These are phyloP conservation scores for Cydonia oblonga DNA, from an alignment of 331 rosid species.

Conservation along the genomic window DNA sequence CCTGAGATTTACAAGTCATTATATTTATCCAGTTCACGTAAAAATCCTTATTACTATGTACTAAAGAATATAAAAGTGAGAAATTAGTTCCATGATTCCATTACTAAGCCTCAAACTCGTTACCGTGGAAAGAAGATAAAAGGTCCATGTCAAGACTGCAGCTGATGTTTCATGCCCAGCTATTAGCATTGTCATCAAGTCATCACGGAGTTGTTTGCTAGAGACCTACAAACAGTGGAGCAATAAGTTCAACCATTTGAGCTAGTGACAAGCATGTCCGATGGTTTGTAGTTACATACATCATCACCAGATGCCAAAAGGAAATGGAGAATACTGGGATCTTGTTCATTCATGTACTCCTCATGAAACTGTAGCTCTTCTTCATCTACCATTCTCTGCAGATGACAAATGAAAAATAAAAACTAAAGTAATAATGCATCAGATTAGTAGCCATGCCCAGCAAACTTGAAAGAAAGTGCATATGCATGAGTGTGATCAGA, in stretches of 20 bases:
- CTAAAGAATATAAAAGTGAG: not conserved
- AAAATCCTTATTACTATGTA: not conserved
- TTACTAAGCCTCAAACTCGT: not conserved
- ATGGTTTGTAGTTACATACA: slow-evolving; percentile 22
- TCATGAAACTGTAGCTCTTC: slow-evolving; percentile 95
- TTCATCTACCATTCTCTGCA: slow-evolving; percentile 94
- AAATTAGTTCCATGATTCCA: not conserved
- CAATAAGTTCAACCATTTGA: slow-evolving; percentile 3
- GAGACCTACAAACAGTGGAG: slow-evolving; percentile 52
- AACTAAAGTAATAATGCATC: not conserved
- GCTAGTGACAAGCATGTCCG: not conserved
- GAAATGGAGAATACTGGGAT: slow-evolving; percentile 94
- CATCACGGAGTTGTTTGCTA: slow-evolving; percentile 97
- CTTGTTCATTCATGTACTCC: slow-evolving; percentile 89
- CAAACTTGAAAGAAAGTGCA: not conserved
- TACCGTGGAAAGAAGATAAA: slow-evolving; percentile 81
- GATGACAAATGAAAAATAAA: slow-evolving; percentile 10
- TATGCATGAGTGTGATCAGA: too few relatives aligned
- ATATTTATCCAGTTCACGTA: not conserved
- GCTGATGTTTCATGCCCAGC: slow-evolving; percentile 99
- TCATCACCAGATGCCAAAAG: slow-evolving; percentile 97
- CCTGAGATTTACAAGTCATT: not conserved
- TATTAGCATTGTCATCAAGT: slow-evolving; percentile 96
- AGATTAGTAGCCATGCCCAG: slow-evolving; percentile 12
- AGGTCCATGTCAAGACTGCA: slow-evolving; percentile 96